These are phyloP conservation scores for Flaveria ramosissima DNA, from an alignment of 129 eudicot species.

Conservation along the genomic window DNA sequence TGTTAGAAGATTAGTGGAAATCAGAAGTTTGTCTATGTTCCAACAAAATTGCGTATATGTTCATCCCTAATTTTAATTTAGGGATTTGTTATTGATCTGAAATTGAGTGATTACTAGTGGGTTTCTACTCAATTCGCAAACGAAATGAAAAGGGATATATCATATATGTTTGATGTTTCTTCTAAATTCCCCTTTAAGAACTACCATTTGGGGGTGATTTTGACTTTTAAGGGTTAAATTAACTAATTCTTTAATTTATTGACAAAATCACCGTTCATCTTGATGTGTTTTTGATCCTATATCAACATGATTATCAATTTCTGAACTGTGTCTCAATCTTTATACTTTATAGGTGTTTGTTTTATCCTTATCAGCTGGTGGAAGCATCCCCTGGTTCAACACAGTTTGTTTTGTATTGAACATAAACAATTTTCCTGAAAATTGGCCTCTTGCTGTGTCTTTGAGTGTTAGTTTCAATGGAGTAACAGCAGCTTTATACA, in stretches of 20 bases:
- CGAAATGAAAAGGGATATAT: too few relatives aligned
- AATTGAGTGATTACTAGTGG: too few relatives aligned
- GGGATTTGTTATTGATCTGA: background rate
- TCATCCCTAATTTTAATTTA: background rate
- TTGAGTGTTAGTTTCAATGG: slow-evolving; percentile 76
- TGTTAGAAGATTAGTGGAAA: background rate
- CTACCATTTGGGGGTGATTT: background rate
- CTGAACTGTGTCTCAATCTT: background rate
- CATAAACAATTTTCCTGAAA: slow-evolving; percentile 50
- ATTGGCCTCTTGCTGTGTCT: slow-evolving; percentile 63
- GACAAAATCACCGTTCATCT: too few relatives aligned
- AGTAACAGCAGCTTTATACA: slow-evolving; percentile 67
- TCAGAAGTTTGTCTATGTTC: too few relatives aligned
- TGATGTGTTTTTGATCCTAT: background rate
- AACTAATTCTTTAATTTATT: too few relatives aligned
- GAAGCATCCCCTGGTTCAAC: slow-evolving; percentile 83
- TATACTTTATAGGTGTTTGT: slow-evolving; percentile 47
- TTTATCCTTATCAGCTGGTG: slow-evolving; percentile 56
- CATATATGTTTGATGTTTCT: too few relatives aligned
- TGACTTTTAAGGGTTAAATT: slow-evolving; percentile 1
- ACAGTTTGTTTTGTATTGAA: slow-evolving; percentile 71
- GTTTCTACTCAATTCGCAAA: too few relatives aligned
- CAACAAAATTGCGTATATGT: too few relatives aligned
- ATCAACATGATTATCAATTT: background rate
- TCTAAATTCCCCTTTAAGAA: too few relatives aligned